These are phyloP conservation scores for Bruguiera sexangula DNA, from an alignment of 345 rosid genomes.

Conservation along the genomic window DNA sequence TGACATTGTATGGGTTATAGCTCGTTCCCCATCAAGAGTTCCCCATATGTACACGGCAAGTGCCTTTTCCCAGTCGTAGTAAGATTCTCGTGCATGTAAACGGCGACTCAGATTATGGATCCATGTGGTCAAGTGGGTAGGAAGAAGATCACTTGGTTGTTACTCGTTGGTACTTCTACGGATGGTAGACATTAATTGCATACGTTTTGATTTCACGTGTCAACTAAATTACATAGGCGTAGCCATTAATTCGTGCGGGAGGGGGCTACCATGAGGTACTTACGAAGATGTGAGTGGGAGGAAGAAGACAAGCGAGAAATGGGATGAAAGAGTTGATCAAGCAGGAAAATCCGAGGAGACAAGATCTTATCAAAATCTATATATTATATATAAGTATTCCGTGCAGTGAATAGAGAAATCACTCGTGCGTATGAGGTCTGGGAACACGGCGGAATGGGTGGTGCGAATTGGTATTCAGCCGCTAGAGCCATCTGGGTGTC, in stretches of 20 bases:
- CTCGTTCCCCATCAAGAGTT: background rate
- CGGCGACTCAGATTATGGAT: too few relatives aligned
- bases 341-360: background rate
- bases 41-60: background rate
- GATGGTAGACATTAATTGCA: too few relatives aligned
- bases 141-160: too few relatives aligned
- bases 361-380: background rate
- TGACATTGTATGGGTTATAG: background rate
- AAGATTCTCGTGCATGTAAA: too few relatives aligned
- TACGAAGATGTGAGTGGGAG: background rate
- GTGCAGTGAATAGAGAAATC: background rate
- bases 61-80: too few relatives aligned
- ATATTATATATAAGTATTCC: background rate
- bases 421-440: background rate
- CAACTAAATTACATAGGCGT: too few relatives aligned
- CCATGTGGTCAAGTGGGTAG: too few relatives aligned
- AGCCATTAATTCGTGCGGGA: too few relatives aligned
- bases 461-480: background rate
- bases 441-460: constrained; percentile 1
- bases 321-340: background rate
- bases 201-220: too few relatives aligned
- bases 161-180: too few relatives aligned
- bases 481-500: background rate
- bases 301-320: background rate
- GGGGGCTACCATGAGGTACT: background rate